phyloP scores from a whole-genome alignment of 139 green algal species.

The Tetradesmus obliquus region DNA sequence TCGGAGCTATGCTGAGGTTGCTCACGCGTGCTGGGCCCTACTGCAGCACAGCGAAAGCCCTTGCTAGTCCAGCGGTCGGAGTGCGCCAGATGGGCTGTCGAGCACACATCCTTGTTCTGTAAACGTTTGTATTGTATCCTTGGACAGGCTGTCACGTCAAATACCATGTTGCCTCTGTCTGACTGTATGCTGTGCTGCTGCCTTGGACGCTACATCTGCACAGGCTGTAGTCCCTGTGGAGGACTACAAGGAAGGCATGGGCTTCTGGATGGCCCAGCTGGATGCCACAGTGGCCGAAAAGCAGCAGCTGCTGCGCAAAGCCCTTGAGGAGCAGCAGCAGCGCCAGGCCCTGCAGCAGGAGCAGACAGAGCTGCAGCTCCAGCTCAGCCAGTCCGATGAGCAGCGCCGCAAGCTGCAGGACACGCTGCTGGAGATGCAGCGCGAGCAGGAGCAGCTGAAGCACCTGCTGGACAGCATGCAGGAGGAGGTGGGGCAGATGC shows the following conservation, averaged over 20 bases:
- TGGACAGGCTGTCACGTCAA: background rate
- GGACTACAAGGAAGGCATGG: background rate
- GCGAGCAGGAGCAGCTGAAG: conserved; percentile 24
- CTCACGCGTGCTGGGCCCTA: background rate
- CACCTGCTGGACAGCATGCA: conserved; percentile 40
- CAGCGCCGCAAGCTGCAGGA: conserved; percentile 17
- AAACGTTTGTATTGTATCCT: background rate
- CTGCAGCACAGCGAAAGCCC: background rate
- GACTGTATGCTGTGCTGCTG: background rate
- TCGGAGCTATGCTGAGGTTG: no score
- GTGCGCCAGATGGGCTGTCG: background rate
- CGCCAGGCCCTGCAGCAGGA: conserved; percentile 30
- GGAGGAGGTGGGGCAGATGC: conserved; percentile 20
- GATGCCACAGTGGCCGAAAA: conserved; percentile 34
- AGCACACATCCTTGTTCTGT: background rate
- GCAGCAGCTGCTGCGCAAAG: conserved; percentile 16
- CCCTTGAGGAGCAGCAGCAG: conserved; percentile 23
- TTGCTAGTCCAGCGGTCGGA: background rate
- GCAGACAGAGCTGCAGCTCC: conserved; percentile 37
- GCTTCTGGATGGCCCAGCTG: conserved; percentile 38
- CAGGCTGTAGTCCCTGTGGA: conserved; percentile 1
- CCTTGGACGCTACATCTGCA: background rate
- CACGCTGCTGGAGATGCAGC: conserved; percentile 14
- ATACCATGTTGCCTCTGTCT: background rate
- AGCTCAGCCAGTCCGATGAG: conserved; percentile 20